Evolutionary conservation across 352 stramenopile genomes (phyloP), one percentile per base, ranked within the genome.

Genomic region (Phytopythium sindhum): DNA sequence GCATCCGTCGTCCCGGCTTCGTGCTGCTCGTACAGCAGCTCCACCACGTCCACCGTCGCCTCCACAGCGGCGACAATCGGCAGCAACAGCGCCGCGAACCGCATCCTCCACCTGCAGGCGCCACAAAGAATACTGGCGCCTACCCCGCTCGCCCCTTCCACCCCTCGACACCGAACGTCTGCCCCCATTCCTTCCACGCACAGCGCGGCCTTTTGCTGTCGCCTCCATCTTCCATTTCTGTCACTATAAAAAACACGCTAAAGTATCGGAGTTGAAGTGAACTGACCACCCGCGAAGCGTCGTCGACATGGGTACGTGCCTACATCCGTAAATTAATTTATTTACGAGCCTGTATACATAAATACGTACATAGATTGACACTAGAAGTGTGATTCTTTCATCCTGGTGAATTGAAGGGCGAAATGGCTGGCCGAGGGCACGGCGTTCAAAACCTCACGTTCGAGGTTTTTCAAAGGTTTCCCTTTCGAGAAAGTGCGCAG

Each of bases 11-110:
- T n/a, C 35, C 31, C 55, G 24, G 53, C 33, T 12, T 66, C 31
- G 35, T 71, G 65, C 5, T 71, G 60, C 23, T 61, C 33, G 60
- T 75, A 63, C 31, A 78, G 29, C 26, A 68, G 54, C 17, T 64
- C 65, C 8, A 64, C 68, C 12, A 78, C 57, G 37, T 78, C 65
- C 5, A 78, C 19, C 26, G 61, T 44, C 15, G 64, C 70, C 33
- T 62, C 37, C 7, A 61, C 66, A 2, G 29, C 14, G 44, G 11
- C 24, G 24, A n/a, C 14, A 21, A 35, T 5, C 24, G 15, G 48
- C 48, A 35, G 48, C 23, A 55, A 10, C 53, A 47, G 53, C 33
- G 15, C 37, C 31, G 53, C 53, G 42, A n/a, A 14, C 17, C 42
- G 42, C 42, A 50, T 50, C 42, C 42, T 21, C 28, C 8, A 26